Percentiles rank a stretch among this genome's conserved stretches.
Evolutionary conservation across 306 rosid species (phyloP).

Genomic region (Cucurbita argyrosperma): DNA sequence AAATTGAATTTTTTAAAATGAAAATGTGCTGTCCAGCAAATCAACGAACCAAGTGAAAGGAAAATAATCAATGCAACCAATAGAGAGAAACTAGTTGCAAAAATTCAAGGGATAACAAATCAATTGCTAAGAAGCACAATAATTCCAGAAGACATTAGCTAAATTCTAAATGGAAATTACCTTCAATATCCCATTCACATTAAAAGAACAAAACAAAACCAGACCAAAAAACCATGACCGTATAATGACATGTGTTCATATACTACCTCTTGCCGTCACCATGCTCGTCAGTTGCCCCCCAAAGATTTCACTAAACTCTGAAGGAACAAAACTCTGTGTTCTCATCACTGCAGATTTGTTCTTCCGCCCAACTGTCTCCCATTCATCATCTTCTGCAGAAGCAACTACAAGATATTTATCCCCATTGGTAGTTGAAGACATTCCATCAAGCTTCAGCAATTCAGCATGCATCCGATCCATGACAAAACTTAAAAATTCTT

Average conservation of each 20-base stretch:
- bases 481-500: conserved; percentile 85
- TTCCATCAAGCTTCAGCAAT: conserved; percentile 69
- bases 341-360: conserved; percentile 93
- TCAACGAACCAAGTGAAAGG: no score
- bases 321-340: conserved; percentile 71
- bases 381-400: conserved; percentile 78
- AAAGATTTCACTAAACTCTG: conserved; percentile 68
- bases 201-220: background rate
- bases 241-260: background rate
- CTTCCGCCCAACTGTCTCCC: conserved; percentile 95
- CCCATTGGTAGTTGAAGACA: conserved; percentile 29
- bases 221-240: background rate
- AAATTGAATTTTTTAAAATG: background rate
- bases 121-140: background rate
- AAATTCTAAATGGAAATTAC: background rate
- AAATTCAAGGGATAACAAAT: background rate
- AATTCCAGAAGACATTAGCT: background rate
- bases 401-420: conserved; percentile 54
- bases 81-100: background rate
- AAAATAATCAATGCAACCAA: background rate
- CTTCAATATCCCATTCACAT: background rate
- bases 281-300: conserved; percentile 73
- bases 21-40: background rate
- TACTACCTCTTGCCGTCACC: conserved; percentile 68
- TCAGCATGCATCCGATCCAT: conserved; percentile 91